Conservation (phyloP, 2,329 filamentous ascomycete species). For the Xylaria sp. region DNA sequence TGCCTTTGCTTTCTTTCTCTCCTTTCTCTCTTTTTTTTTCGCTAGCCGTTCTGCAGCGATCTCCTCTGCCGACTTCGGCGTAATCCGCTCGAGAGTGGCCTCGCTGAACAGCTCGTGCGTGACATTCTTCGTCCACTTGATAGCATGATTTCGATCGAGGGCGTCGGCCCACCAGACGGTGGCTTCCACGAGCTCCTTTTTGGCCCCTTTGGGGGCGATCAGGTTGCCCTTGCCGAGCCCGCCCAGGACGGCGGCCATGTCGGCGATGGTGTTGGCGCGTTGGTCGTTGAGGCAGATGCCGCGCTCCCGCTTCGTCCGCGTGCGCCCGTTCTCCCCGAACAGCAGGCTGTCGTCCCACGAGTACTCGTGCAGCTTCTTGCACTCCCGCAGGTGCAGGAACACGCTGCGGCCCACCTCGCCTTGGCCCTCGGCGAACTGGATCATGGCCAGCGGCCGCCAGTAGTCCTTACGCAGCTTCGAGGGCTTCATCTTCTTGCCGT, state of each 20-base stretch:
- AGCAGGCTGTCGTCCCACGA: conserved; percentile 66
- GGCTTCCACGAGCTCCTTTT: conserved; percentile 52
- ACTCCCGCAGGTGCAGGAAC: conserved; percentile 73
- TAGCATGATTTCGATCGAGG: conserved; percentile 59
- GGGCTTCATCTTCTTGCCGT: conserved; percentile 74
- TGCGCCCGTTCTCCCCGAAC: conserved; percentile 51
- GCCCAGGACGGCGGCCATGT: conserved; percentile 69
- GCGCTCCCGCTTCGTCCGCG: conserved; percentile 56
- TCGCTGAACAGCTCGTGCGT: conserved; percentile 59
- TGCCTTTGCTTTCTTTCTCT: not conserved
- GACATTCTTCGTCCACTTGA: conserved; percentile 65
- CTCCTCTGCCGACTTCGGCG: conserved; percentile 8
- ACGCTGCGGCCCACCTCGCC: conserved; percentile 67
- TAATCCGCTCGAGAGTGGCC: conserved; percentile 22
- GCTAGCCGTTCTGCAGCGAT: no score
- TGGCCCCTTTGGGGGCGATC: conserved; percentile 49
- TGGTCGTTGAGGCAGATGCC: conserved; percentile 68
- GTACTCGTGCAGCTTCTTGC: conserved; percentile 71
- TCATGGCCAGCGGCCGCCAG: conserved; percentile 70
- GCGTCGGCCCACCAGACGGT: conserved; percentile 65
- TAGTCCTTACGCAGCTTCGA: conserved; percentile 73
- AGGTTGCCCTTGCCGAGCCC: conserved; percentile 64
- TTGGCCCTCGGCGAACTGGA: conserved; percentile 65
- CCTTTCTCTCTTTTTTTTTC: no score
- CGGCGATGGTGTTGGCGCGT: conserved; percentile 70